Conservation (phyloP, 2,329 filamentous ascomycete genomes). For the Stagonosporopsis chrysanthemi region DNA sequence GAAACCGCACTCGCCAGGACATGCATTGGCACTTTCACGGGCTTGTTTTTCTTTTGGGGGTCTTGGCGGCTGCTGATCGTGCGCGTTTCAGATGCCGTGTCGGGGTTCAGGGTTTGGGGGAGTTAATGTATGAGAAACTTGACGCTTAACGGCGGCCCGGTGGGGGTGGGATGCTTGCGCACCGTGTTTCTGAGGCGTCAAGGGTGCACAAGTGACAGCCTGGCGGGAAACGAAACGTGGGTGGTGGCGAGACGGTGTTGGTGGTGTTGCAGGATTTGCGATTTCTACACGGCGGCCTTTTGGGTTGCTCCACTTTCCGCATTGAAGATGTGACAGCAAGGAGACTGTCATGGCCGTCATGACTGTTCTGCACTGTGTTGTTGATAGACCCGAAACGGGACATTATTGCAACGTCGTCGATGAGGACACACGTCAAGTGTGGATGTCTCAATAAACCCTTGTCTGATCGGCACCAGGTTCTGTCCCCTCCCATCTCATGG, state of each 20-base stretch:
- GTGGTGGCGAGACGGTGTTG: conserved; percentile 8
- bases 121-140: conserved; percentile 9
- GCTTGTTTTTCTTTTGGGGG: not conserved
- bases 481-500: conserved; percentile 12
- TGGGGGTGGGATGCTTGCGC: not conserved
- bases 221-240: conserved; percentile 15
- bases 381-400: not conserved
- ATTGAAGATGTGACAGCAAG: not conserved
- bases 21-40: not conserved
- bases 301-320: not conserved
- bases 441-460: conserved; percentile 19
- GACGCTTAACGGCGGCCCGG: conserved; percentile 5
- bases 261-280: conserved; percentile 18
- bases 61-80: not conserved
- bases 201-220: not conserved
- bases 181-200: not conserved
- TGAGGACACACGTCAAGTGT: conserved; percentile 2
- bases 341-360: conserved; percentile 12
- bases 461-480: conserved; percentile 18
- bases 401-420: not conserved
- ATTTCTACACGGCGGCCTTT: not conserved
- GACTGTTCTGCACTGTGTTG: not conserved
- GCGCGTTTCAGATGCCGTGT: conserved; percentile 5
- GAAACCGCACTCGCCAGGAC: not conserved
- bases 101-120: conserved; percentile 6